Base-by-base conservation (phyloP, 202 grass and related monocot genomes). In the Brachypodium distachyon region DNA sequence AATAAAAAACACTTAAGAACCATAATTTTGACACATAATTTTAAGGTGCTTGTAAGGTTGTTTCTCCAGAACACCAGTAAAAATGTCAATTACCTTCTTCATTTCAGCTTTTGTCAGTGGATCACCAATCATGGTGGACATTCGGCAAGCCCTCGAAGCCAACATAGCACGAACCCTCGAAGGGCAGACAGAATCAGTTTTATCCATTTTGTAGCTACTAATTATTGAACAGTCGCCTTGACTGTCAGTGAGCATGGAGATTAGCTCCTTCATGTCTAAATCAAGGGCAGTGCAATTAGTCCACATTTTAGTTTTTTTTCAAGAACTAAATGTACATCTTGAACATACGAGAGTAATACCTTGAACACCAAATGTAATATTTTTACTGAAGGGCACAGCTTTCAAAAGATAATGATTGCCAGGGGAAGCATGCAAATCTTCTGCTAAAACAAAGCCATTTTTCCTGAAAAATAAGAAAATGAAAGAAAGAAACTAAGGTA, bases 361-460 rank as follows among this genome's bases (percentile, higher is more conserved):
- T 94, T 92, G 84, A 86, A 84, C 80, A 61, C 95, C 95, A 81
- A 98, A 98, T 48, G 91, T 92, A 28, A 94, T 83, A 69, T 90
- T 98, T 86, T 90, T 98, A 80, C 91, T 98, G 83, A 98, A 98
- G 3, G 95, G 91, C 25, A 98, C 91, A 42, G 89, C 91, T 94
- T 94, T 92, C 61, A 98, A 53, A 77, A 94, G 82, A 87, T 90
- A 92, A 77, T 87, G 87, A 49, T 88, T 86, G 55, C 95, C 87
- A 85, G 91, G 95, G 32, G 64, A 75, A 52, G 89, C 87, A 81
- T 90, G 85, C 46, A 89, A 38, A 85, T 94, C 91, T 74, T 92
- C 91, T 68, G 80, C 83, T 85, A 98, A 85, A 69, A 88, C 73
- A 85, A 94, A 98, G 61, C 89, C 95, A 88, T 94, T 98, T 78